Conservation (phyloP, 1,139 yeast species). For the Taphrina flavorubra region DNA sequence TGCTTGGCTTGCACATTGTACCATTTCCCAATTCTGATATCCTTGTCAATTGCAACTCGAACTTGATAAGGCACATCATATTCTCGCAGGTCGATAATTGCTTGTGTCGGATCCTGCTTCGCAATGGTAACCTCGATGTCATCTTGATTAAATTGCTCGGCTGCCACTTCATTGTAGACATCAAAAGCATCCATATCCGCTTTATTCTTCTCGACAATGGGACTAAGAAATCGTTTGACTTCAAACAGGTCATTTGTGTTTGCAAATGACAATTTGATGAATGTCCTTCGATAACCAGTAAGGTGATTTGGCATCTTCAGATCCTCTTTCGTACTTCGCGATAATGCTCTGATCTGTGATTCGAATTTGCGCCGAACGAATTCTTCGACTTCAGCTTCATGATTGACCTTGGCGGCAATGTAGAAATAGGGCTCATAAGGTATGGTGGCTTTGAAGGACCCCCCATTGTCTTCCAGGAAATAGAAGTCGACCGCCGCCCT, state of each 20-base stretch:
- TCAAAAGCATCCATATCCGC: conserved; percentile 69
- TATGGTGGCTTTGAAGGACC: conserved; percentile 84
- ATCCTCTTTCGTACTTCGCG: conserved; percentile 73
- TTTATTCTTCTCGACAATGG: conserved; percentile 73
- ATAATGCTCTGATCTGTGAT: conserved; percentile 61
- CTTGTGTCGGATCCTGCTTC: conserved; percentile 62
- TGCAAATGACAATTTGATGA: conserved; percentile 73
- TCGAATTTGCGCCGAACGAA: conserved; percentile 73
- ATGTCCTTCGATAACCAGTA: conserved; percentile 70
- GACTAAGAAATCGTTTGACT: conserved; percentile 72
- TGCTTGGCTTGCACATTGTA: conserved; percentile 74
- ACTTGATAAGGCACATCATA: conserved; percentile 97
- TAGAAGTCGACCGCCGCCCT: conserved; percentile 91
- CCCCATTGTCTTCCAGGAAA: conserved; percentile 97
- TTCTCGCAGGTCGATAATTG: conserved; percentile 81
- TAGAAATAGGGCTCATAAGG: conserved; percentile 88
- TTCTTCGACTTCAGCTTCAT: conserved; percentile 86
- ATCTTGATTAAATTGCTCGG: conserved; percentile 48
- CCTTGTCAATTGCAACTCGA: conserved; percentile 85
- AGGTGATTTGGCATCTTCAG: conserved; percentile 81
- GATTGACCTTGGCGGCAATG: conserved; percentile 67
- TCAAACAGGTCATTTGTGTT: conserved; percentile 74
- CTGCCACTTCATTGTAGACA: conserved; percentile 58
- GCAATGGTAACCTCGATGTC: conserved; percentile 43
- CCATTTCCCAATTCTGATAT: conserved; percentile 95